Evolutionary conservation across 1,284 basidiomycete genomes (phyloP), one percentile per base, ranked within the genome.

Genomic region (Termitomyces sp.): DNA sequence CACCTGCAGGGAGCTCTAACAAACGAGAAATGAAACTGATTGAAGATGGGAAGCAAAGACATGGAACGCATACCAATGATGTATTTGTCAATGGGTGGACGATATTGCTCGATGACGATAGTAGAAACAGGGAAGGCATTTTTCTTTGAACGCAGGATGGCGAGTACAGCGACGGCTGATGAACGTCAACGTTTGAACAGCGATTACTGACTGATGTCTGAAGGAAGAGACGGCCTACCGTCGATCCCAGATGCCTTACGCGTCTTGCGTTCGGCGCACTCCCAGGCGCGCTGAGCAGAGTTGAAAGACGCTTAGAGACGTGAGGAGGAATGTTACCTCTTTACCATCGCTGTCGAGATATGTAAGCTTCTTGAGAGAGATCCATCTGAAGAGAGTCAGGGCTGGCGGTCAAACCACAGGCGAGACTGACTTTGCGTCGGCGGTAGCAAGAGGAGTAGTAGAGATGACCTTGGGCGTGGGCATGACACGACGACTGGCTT

Each of bases 21-120:
- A 46, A 38, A 28, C 33, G 60, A 51, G 54, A 26, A 50, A 36
- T 9, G 52, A 44, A 41, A 33, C 40, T 12, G 26, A 30, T 3
- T 36, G 42, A 38, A 38, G n/a, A 19, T 53, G 12, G 3, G 17
- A 36, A 24, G 17, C 26, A 21, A 31, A 19, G 41, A 49, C 44
- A 30, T 26, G 38, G 43, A 39, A 12, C 26, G 38, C 78, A 39
- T 65, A 84, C 90, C 92, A 54, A 94, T 78, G 55, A 90, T 80
- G 57, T 80, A 79, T 55, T 83, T 84, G 60, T 81, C 86, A 33
- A 90, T 79, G 0, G 92, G 90, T 0, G 92, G 90, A 30, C 92
- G 82, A 69, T 86, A 95, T 68, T 95, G 93, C 67, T 95, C 92
- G 60, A 95, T 84, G 57, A 97, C 78, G 53, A 96, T 81, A 1